These are phyloP conservation scores for Trichophyton mentagrophytes DNA, from an alignment of 2,329 filamentous ascomycete genomes.

Conservation along the genomic window DNA sequence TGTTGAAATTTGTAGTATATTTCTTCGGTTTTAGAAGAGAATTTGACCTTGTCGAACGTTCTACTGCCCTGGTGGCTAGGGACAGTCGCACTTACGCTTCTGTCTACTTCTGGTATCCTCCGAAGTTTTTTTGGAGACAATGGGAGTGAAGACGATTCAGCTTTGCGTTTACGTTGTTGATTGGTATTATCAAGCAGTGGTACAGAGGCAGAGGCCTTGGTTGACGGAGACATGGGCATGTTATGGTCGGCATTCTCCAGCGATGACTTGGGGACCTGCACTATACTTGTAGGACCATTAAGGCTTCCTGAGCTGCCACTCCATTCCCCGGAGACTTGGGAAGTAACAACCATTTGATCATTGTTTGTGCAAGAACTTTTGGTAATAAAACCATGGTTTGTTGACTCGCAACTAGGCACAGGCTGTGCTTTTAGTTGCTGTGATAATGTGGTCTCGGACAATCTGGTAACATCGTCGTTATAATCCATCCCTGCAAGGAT, in stretches of 20 bases:
- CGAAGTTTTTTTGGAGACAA: too few species aligned
- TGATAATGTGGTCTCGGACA: not conserved
- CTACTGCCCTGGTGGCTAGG: not conserved
- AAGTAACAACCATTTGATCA: not conserved
- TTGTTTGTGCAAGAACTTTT: not conserved
- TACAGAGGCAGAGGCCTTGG: not conserved
- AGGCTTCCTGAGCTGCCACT: too few species aligned
- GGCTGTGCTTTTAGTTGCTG: not conserved
- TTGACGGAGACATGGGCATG: not conserved
- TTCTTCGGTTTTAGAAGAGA: not conserved
- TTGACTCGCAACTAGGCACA: not conserved
- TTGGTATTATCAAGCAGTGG: not conserved
- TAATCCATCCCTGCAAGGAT: not conserved
- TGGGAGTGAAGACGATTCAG: not conserved
- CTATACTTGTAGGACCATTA: not conserved
- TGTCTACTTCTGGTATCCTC: not conserved
- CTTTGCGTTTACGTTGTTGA: not conserved
- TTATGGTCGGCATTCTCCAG: not conserved
- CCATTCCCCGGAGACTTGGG: not conserved
- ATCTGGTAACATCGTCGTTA: not conserved
- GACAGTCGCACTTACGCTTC: not conserved
- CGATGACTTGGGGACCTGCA: not conserved
- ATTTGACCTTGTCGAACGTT: not conserved
- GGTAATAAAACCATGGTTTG: not conserved
- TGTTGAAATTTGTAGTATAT: slow-evolving; percentile 28